Conservation (phyloP, 2,329 filamentous ascomycete species). For the Venturia asperata region DNA sequence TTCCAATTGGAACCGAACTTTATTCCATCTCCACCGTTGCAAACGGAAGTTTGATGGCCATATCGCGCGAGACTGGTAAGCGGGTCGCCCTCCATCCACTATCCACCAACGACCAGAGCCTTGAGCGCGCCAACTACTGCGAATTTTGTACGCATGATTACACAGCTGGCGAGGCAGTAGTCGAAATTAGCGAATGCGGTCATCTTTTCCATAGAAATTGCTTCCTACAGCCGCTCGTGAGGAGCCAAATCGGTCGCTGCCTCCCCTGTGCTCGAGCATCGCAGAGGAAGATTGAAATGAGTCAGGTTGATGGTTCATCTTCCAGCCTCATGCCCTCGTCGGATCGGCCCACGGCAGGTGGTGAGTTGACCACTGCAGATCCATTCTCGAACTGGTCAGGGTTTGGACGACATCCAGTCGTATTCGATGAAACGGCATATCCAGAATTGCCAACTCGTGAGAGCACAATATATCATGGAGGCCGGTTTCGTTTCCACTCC, state of each 20-base stretch:
- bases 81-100: neutral
- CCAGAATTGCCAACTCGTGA: neutral
- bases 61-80: neutral
- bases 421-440: neutral
- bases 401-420: neutral
- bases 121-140: neutral
- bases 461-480: neutral
- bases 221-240: neutral
- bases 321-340: too few species aligned
- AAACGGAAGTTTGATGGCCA: neutral
- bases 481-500: neutral
- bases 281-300: too few species aligned
- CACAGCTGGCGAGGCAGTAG: neutral
- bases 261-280: neutral
- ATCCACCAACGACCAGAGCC: neutral
- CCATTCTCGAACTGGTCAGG: slow-evolving; percentile 13
- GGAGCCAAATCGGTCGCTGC: neutral
- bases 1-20: neutral
- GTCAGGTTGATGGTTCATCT: too few species aligned
- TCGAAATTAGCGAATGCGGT: neutral
- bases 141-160: neutral
- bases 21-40: neutral
- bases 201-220: slow-evolving; percentile 2
- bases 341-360: too few species aligned
- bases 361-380: neutral